phyloP scores from a whole-genome alignment of 176 grass and related monocot genomes.

The Carex littledalei region DNA sequence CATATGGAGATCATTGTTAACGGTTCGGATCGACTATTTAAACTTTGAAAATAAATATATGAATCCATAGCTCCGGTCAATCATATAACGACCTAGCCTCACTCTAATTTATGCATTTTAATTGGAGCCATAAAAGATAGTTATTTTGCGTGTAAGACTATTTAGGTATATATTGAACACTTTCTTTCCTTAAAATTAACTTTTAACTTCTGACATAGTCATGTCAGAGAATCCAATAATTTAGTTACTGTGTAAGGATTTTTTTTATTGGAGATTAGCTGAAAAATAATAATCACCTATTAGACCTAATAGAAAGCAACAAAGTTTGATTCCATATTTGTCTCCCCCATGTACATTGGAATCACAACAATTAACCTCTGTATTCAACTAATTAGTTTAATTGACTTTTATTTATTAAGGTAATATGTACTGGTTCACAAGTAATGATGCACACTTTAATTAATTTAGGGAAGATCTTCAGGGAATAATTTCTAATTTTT shows the following conservation, averaged over 20 bases:
- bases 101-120: background rate
- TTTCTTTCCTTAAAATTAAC: background rate
- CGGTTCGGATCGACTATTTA: too few relatives aligned
- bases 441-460: slow-evolving; percentile 27
- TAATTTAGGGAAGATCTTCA: background rate
- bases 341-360: slow-evolving; percentile 24
- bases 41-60: too few relatives aligned
- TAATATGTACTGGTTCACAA: slow-evolving; percentile 5
- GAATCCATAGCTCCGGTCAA: too few relatives aligned
- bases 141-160: background rate
- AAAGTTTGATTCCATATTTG: slow-evolving; percentile 22
- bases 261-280: background rate
- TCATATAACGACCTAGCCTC: too few relatives aligned
- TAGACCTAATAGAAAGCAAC: background rate
- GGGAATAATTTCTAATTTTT: background rate
- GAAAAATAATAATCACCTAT: background rate
- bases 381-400: background rate
- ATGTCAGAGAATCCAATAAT: background rate
- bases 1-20: too few relatives aligned
- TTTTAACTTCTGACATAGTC: background rate
- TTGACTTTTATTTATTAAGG: background rate
- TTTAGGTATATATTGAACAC: background rate
- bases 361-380: background rate
- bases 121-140: background rate
- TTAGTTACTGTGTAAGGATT: background rate